A percentile compares a stretch with the other conserved stretches of the same genome.
Evolutionary conservation across 2,329 filamentous ascomycete genomes (phyloP).

Genomic region (Metarhizium robertsii): DNA sequence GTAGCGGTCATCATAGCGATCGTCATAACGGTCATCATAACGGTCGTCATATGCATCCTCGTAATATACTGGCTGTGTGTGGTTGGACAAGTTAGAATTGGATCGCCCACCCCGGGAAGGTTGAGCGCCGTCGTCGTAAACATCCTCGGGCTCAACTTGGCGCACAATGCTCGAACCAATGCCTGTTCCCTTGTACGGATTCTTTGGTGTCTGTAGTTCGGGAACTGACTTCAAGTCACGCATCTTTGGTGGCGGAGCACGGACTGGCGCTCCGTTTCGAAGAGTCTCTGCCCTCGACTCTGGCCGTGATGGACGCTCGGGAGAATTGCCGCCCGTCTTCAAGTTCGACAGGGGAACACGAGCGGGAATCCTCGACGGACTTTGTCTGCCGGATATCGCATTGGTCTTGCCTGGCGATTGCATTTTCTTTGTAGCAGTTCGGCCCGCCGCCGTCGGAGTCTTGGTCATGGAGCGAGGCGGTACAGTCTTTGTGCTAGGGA

Average conservation of each 20-base stretch:
- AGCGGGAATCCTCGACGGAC: constrained; percentile 51
- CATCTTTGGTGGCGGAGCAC: constrained; percentile 85
- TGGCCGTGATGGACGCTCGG: constrained; percentile 53
- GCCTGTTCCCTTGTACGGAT: constrained; percentile 38
- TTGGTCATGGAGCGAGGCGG: constrained; percentile 37
- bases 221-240: constrained; percentile 56
- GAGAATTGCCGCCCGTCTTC: constrained; percentile 67
- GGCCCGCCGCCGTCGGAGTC: constrained; percentile 40
- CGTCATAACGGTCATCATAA: constrained; percentile 13
- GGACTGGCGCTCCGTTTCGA: constrained; percentile 45
- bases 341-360: constrained; percentile 61
- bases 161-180: constrained; percentile 48
- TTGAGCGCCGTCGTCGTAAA: constrained; percentile 60
- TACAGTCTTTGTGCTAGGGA: constrained; percentile 20
- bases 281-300: constrained; percentile 36
- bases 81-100: constrained; percentile 30
- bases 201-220: constrained; percentile 40
- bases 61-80: constrained; percentile 21
- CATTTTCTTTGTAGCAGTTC: constrained; percentile 18
- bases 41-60: constrained; percentile 26
- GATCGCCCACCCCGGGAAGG: constrained; percentile 24
- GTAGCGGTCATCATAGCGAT: constrained; percentile 23
- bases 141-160: constrained; percentile 66
- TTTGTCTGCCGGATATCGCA: constrained; percentile 23
- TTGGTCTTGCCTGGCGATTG: constrained; percentile 13